phyloP scores from a whole-genome alignment of 345 rosid species.

The Triadica sebifera region DNA sequence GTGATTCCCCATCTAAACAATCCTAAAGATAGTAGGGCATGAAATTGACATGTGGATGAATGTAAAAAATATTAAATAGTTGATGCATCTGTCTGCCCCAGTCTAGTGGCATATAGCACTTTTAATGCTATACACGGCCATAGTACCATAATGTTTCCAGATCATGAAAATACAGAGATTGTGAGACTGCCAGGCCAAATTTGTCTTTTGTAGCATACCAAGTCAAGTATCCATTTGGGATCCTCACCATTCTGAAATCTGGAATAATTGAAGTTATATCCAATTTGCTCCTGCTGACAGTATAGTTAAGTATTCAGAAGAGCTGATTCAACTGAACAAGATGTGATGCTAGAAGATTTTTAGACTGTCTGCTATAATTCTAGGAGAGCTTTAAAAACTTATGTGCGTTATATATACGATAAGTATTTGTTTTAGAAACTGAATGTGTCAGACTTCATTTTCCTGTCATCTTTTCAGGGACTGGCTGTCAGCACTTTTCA shows the following conservation, averaged over 20 bases:
- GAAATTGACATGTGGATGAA: not conserved
- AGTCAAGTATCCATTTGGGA: not conserved
- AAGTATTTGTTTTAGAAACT: not conserved
- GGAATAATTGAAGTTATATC: not conserved
- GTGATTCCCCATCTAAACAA: not conserved
- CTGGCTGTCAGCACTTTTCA: conserved; percentile 94
- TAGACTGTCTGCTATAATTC: not conserved
- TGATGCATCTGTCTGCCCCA: not conserved
- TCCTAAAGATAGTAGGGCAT: not conserved
- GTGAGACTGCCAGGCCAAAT: not conserved
- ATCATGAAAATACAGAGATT: not conserved
- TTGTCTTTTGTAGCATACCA: not conserved
- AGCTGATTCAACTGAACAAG: not conserved
- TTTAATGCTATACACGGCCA: not conserved
- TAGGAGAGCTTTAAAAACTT: not conserved
- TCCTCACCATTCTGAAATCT: not conserved
- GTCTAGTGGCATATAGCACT: not conserved
- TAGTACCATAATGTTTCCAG: not conserved
- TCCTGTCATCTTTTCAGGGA: conserved; percentile 52
- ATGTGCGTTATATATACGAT: not conserved
- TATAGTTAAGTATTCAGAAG: not conserved
- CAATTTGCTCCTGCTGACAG: not conserved
- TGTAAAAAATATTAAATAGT: conserved; percentile 1
- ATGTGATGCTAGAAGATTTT: not conserved
- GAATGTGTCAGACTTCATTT: conserved; percentile 5